phyloP scores from a whole-genome alignment of 352 stramenopile genomes.

The Phytophthora tentaculata region DNA sequence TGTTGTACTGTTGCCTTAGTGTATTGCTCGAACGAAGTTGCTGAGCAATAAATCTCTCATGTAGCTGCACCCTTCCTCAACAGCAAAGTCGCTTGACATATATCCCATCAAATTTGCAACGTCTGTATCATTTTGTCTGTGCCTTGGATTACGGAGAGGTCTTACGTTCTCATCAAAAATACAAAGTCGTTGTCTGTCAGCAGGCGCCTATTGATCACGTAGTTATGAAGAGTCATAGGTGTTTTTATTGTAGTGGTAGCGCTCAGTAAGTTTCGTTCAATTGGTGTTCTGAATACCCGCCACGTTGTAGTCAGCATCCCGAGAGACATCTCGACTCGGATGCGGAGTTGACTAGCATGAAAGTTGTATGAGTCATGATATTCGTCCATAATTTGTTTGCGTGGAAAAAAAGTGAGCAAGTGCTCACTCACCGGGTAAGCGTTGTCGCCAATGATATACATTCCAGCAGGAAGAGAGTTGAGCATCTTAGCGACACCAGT shows the following conservation, averaged over 20 bases:
- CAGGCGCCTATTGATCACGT: constrained; percentile 6
- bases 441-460: constrained; percentile 13
- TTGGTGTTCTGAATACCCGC: background rate
- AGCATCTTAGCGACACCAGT: too few species aligned
- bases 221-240: constrained; percentile 10
- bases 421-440: constrained; percentile 2
- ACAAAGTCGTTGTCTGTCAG: background rate
- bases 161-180: too few species aligned
- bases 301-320: constrained; percentile 9
- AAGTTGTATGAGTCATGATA: constrained; percentile 14
- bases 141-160: too few species aligned
- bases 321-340: constrained; percentile 5
- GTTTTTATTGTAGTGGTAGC: background rate
- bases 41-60: too few species aligned
- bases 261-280: constrained; percentile 5
- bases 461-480: too few species aligned
- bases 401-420: constrained; percentile 6
- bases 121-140: too few species aligned
- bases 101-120: constrained; percentile 16
- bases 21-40: too few species aligned
- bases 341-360: constrained; percentile 15
- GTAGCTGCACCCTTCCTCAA: background rate
- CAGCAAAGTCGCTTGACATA: constrained; percentile 3
- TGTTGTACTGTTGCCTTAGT: too few species aligned
- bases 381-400: constrained; percentile 12